Conservation (phyloP, 192 early-diverging fungal species). For the Thoreauomyces humboldtii region DNA sequence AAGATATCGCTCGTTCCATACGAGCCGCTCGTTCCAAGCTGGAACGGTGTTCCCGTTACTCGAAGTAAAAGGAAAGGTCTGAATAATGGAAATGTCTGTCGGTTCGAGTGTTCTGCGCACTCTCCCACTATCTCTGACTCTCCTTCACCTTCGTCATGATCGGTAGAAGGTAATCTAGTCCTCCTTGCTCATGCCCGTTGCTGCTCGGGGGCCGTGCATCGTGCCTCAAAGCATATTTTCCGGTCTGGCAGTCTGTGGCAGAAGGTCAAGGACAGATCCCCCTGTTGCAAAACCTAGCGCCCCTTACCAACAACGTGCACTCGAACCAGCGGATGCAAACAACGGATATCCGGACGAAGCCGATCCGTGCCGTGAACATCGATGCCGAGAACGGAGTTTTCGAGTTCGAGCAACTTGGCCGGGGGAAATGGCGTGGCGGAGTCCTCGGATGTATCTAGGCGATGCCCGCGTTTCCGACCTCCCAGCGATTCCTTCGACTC, state of each 20-base stretch:
- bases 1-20: conserved; percentile 45
- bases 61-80: not conserved
- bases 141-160: conserved; percentile 44
- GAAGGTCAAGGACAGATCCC: not conserved
- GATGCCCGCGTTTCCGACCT: not conserved
- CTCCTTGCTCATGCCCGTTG: conserved; percentile 26
- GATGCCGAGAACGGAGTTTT: not conserved
- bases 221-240: too few species aligned
- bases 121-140: too few species aligned
- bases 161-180: conserved; percentile 40
- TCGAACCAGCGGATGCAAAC: conserved; percentile 37
- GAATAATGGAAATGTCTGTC: conserved; percentile 47
- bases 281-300: too few species aligned
- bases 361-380: conserved; percentile 26
- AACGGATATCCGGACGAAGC: conserved; percentile 30
- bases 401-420: not conserved
- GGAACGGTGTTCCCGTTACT: conserved; percentile 39
- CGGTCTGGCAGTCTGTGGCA: too few species aligned
- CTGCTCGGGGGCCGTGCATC: conserved; percentile 4
- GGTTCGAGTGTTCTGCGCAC: too few species aligned
- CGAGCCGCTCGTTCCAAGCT: conserved; percentile 44
- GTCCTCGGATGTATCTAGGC: not conserved
- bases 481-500: not conserved
- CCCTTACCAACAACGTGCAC: conserved; percentile 39
- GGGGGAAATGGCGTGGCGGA: not conserved